Evolutionary conservation across 208 protist species (phyloP).

Genomic region (Trypanosoma brucei): DNA sequence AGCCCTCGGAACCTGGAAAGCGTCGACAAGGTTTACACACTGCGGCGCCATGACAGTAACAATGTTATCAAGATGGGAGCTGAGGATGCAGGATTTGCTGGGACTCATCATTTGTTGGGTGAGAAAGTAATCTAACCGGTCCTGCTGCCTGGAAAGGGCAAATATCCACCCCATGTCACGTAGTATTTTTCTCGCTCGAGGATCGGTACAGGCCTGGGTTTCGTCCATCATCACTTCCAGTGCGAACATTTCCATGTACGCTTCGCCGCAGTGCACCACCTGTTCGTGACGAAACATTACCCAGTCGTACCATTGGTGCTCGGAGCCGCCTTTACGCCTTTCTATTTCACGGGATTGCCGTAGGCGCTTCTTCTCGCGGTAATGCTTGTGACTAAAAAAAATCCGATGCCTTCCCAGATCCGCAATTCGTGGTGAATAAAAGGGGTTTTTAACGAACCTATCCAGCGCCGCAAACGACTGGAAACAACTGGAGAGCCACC

Average conservation of each 20-base stretch:
- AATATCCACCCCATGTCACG: constrained; percentile 89
- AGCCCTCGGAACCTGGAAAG: constrained; percentile 58
- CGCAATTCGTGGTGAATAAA: constrained; percentile 84
- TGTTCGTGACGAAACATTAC: constrained; percentile 81
- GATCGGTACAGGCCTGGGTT: constrained; percentile 69
- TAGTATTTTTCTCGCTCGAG: constrained; percentile 74
- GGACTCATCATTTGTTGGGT: constrained; percentile 62
- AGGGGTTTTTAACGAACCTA: constrained; percentile 81
- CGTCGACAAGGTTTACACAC: constrained; percentile 78
- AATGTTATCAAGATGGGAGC: constrained; percentile 80
- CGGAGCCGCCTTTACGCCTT: constrained; percentile 69
- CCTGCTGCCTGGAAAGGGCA: constrained; percentile 68
- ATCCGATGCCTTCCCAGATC: constrained; percentile 85
- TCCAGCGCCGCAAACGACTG: constrained; percentile 57
- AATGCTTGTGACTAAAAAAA: constrained; percentile 89
- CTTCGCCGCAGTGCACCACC: constrained; percentile 85
- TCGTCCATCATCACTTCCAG: constrained; percentile 80
- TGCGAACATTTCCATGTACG: constrained; percentile 84
- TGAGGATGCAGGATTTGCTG: constrained; percentile 52
- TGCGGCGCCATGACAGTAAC: constrained; percentile 84
- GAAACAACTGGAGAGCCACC: constrained; percentile 72
- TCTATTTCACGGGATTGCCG: constrained; percentile 73
- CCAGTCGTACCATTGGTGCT: constrained; percentile 90
- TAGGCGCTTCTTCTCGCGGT: constrained; percentile 67
- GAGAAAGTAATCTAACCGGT: constrained; percentile 75